Evolutionary conservation across 768 basidiomycete genomes (phyloP), one percentile per base, ranked within the genome.

Genomic region (Lentinula aciculospora): DNA sequence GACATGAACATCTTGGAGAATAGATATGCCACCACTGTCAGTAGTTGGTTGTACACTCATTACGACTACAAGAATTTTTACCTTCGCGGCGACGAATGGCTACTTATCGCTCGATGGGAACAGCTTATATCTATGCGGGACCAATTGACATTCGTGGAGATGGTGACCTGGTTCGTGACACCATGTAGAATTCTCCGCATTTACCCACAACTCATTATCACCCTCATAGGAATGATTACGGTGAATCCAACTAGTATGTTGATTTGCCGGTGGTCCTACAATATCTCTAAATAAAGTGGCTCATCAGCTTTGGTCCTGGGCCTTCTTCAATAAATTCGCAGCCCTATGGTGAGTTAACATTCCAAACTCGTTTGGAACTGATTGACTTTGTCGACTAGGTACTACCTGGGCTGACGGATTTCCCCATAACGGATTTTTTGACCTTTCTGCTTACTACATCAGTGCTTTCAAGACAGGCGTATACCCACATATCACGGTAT

Each of bases 61-160:
- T 50, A 28, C 9, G 28, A 29, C 19, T 81, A 81, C 74, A 85
- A 86, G 71, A 85, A 84, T 66, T 86, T 80, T 65, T 75, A 86
- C 61, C 83, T 81, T 65, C 79, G 81, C 21, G 74, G 80, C 17
- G 88, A 89, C 65, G 77, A 87, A 66, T 88, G 84, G 79, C 76
- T 88, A 21, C 79, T 87, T 66, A 74, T 77, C 58, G 79, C 73
- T 34, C 82, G 89, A 58, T 92, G 88, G 89, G 84, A 89, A 60
- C 79, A 84, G 61, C 68, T 90, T 37, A 76, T 89, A 57, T 67
- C 68, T 17, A 80, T 85, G 74, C 78, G 88, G 17, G 73, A 81
- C 64, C 61, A 72, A 9, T 60, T 81, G 17, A 74, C 73, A 0
- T 80, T 87, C 63, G 78, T 86, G 36, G 86, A 90, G 72, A 79